phyloP scores from a whole-genome alignment of 345 rosid genomes.

The Moringa oleifera region DNA sequence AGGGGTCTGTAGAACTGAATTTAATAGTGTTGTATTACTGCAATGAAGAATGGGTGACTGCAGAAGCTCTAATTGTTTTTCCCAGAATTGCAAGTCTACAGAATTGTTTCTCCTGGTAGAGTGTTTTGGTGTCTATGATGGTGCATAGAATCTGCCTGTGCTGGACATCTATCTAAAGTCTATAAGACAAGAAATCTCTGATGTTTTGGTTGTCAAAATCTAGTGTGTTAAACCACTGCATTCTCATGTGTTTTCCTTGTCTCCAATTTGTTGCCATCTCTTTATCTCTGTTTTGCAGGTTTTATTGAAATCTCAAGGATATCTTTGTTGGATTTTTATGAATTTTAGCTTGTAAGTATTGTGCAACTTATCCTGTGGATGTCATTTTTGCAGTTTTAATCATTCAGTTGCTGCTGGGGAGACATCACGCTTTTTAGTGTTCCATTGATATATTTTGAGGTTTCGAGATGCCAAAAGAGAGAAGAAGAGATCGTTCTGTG shows the following conservation, averaged over 20 bases:
- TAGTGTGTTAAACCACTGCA: neutral
- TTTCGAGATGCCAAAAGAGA: slow-evolving; percentile 79
- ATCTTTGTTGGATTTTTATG: neutral
- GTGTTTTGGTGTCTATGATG: neutral
- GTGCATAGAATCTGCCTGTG: neutral
- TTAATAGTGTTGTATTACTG: neutral
- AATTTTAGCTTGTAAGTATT: neutral
- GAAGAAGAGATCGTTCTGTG: slow-evolving; percentile 70
- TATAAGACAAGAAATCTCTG: neutral
- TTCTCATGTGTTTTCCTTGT: neutral
- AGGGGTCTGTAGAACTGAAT: neutral
- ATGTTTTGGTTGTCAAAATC: too few species aligned
- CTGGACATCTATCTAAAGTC: neutral
- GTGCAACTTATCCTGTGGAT: neutral
- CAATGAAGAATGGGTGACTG: neutral
- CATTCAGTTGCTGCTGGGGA: slow-evolving; percentile 12
- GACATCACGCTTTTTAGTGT: slow-evolving; percentile 7
- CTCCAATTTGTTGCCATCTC: neutral
- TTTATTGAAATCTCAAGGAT: neutral
- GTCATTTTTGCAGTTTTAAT: slow-evolving; percentile 3
- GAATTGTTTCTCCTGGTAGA: neutral
- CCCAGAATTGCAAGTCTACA: neutral
- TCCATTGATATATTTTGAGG: slow-evolving; percentile 12
- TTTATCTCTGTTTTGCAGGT: neutral
- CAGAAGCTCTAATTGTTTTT: too few species aligned